phyloP scores from a whole-genome alignment of 1,284 basidiomycete species.

The Cryptococcus neoformans region DNA sequence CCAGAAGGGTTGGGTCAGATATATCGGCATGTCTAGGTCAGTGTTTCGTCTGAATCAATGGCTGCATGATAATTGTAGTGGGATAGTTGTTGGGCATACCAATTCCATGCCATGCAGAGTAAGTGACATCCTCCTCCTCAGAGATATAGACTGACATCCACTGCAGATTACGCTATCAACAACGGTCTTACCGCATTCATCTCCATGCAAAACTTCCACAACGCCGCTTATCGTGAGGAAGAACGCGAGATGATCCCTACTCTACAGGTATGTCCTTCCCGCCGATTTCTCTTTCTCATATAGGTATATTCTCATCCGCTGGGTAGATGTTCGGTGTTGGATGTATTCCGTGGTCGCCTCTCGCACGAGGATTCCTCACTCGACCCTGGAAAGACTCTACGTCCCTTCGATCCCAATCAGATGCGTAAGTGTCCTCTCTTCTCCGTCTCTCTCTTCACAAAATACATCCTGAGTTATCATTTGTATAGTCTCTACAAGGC shows the following conservation, averaged over 20 bases:
- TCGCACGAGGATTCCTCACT: conserved; percentile 25
- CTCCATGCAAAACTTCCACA: conserved; percentile 60
- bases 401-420: conserved; percentile 20
- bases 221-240: conserved; percentile 58
- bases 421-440: conserved; percentile 11
- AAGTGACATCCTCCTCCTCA: conserved; percentile 5
- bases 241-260: conserved; percentile 62
- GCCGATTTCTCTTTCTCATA: too few relatives aligned
- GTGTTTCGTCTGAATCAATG: not conserved
- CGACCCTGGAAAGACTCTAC: conserved; percentile 18
- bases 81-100: conserved; percentile 43
- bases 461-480: not conserved
- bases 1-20: conserved; percentile 61
- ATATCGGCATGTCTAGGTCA: conserved; percentile 60
- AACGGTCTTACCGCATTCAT: conserved; percentile 61
- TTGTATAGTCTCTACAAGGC: conserved; percentile 5
- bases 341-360: conserved; percentile 23
- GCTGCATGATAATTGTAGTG: not conserved
- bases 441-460: not conserved
- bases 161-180: conserved; percentile 33
- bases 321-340: conserved; percentile 33
- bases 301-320: too few relatives aligned
- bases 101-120: conserved; percentile 50
- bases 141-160: not conserved
- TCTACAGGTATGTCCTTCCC: not conserved